Conservation (phyloP, 2,329 filamentous ascomycete genomes). For the Aaosphaeria arxii region DNA sequence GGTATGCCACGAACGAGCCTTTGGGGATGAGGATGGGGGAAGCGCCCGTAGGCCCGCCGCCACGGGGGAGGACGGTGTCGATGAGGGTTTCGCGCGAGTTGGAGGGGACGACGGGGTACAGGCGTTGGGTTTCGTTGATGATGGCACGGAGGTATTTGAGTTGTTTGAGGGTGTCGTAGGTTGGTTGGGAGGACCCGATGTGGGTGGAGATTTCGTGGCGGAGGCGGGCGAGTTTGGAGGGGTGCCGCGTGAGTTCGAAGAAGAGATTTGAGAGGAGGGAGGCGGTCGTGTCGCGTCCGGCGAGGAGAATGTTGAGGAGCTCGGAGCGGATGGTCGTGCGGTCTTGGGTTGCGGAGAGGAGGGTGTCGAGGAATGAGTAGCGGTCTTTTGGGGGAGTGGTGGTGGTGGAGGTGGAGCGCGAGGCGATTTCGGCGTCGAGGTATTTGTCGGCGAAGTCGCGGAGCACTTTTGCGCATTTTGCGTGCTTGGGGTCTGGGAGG, state of each 20-base stretch:
- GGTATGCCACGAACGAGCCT: constrained; percentile 13
- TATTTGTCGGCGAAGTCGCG: constrained; percentile 13
- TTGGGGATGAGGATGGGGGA: constrained; percentile 26
- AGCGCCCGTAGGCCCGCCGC: constrained; percentile 24
- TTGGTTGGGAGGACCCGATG: constrained; percentile 40
- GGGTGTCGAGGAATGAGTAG: constrained; percentile 23
- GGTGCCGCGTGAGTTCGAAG: constrained; percentile 35
- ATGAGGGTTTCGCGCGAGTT: constrained; percentile 24
- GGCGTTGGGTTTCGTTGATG: constrained; percentile 28
- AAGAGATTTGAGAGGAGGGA: constrained; percentile 30
- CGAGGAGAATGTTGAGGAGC: constrained; percentile 31
- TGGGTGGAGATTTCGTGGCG: constrained; percentile 38
- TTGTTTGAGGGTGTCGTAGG: constrained; percentile 25
- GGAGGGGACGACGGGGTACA: constrained; percentile 28
- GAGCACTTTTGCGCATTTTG: constrained; percentile 8
- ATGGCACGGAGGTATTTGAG: constrained; percentile 26
- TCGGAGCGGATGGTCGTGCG: constrained; percentile 20
- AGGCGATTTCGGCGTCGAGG: constrained; percentile 9
- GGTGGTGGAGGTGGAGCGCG: neutral
- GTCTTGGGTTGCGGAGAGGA: constrained; percentile 16
- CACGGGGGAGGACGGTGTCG: constrained; percentile 27
- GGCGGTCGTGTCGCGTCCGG: constrained; percentile 34
- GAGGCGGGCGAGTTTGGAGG: constrained; percentile 26
- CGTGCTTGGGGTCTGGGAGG: constrained; percentile 15
- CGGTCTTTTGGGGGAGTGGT: neutral